A percentile compares a stretch with the other conserved stretches of the same genome.
phyloP scores from a whole-genome alignment of 176 grass and related monocot genomes.

The Olyra latifolia region DNA sequence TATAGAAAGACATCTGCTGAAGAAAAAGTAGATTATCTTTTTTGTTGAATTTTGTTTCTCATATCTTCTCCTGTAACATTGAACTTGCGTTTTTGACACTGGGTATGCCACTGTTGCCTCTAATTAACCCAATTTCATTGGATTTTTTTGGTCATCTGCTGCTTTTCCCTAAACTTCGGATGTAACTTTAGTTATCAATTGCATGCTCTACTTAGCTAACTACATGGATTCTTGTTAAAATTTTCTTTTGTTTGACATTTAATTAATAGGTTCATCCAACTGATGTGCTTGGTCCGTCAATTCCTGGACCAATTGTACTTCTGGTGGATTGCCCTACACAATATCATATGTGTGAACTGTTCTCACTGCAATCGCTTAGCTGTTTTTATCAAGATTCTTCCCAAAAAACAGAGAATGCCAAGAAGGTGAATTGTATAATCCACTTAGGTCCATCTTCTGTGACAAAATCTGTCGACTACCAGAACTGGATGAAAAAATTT shows the following conservation, averaged over 20 bases:
- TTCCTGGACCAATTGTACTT: slow-evolving; percentile 72
- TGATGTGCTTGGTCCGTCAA: slow-evolving; percentile 77
- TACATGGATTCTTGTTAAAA: slow-evolving; percentile 22
- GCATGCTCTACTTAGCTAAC: neutral
- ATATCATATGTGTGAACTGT: slow-evolving; percentile 61
- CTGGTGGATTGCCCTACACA: slow-evolving; percentile 86
- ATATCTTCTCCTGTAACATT: neutral
- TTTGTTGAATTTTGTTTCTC: neutral
- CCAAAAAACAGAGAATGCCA: slow-evolving; percentile 35
- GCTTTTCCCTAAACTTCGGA: neutral
- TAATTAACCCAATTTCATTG: neutral
- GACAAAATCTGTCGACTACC: slow-evolving; percentile 64
- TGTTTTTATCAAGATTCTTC: slow-evolving; percentile 60
- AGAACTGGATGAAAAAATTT: slow-evolving; percentile 88
- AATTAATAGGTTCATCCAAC: slow-evolving; percentile 75
- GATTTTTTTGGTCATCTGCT: slow-evolving; percentile 3
- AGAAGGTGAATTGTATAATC: slow-evolving; percentile 95
- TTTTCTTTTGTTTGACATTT: slow-evolving; percentile 31
- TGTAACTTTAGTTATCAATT: neutral
- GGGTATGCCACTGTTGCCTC: neutral
- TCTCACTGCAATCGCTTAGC: slow-evolving; percentile 60
- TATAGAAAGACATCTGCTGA: neutral
- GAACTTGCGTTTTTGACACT: slow-evolving; percentile 9
- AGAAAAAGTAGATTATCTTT: neutral
- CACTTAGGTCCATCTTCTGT: slow-evolving; percentile 87